Evolutionary conservation across 352 stramenopile species (phyloP).

Genomic region (Phytopythium vexans): DNA sequence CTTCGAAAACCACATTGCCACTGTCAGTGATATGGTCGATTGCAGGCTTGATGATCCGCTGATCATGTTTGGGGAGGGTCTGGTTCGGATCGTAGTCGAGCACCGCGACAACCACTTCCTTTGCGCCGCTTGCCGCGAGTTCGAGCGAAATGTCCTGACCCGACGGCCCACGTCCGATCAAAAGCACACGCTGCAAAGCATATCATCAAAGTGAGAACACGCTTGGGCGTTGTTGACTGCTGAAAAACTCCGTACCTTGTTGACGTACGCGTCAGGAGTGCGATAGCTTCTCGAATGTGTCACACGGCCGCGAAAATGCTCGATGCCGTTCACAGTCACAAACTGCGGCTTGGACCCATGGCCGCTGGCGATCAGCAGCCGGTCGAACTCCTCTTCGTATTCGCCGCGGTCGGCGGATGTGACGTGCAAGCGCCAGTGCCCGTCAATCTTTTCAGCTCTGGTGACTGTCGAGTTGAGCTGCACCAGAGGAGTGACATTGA

Average conservation of each 20-base stretch:
- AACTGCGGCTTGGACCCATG: slow-evolving; percentile 64
- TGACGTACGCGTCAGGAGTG: slow-evolving; percentile 34
- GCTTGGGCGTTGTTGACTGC: background rate
- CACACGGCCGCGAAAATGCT: slow-evolving; percentile 37
- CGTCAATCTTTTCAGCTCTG: slow-evolving; percentile 33
- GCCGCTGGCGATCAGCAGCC: slow-evolving; percentile 74
- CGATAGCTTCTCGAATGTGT: slow-evolving; percentile 62
- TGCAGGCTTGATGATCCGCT: slow-evolving; percentile 48
- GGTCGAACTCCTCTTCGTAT: slow-evolving; percentile 73
- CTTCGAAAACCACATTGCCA: slow-evolving; percentile 52
- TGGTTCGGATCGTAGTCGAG: slow-evolving; percentile 29
- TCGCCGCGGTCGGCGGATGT: slow-evolving; percentile 22
- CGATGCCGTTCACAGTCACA: slow-evolving; percentile 44
- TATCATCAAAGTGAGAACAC: no score
- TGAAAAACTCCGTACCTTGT: slow-evolving; percentile 21
- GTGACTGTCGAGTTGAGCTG: slow-evolving; percentile 53
- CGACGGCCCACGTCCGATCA: slow-evolving; percentile 67
- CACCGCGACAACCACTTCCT: slow-evolving; percentile 58
- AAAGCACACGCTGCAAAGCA: slow-evolving; percentile 39
- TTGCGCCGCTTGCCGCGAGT: slow-evolving; percentile 33
- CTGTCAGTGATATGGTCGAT: slow-evolving; percentile 52
- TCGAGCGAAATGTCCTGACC: slow-evolving; percentile 81
- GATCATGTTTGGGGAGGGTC: slow-evolving; percentile 2
- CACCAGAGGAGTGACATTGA: slow-evolving; percentile 40
- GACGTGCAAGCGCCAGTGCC: slow-evolving; percentile 39